A percentile compares a stretch with the other conserved stretches of the same genome.
phyloP scores from a whole-genome alignment of 2,329 filamentous ascomycete species.

The Aspergillus fischeri region DNA sequence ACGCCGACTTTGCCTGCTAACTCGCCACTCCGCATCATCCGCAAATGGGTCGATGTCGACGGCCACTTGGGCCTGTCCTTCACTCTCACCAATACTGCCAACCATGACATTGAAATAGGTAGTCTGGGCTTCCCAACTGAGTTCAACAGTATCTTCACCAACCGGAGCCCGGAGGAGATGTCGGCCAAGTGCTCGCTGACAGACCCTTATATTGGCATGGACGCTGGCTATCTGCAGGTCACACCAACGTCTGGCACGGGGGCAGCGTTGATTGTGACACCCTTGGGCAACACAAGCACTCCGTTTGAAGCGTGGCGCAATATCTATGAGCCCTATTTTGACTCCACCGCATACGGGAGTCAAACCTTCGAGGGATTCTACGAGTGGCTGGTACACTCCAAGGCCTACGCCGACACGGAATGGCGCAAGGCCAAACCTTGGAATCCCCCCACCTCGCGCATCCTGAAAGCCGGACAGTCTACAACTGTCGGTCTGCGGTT shows the following conservation, averaged over 20 bases:
- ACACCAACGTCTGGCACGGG: slow-evolving; percentile 51
- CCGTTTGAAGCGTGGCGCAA: slow-evolving; percentile 54
- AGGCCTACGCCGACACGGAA: slow-evolving; percentile 54
- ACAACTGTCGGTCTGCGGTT: slow-evolving; percentile 52
- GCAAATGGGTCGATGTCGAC: slow-evolving; percentile 49
- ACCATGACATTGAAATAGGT: slow-evolving; percentile 48
- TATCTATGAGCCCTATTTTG: slow-evolving; percentile 43
- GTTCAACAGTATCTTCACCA: slow-evolving; percentile 61
- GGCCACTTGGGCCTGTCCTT: slow-evolving; percentile 52
- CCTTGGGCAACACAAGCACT: slow-evolving; percentile 41
- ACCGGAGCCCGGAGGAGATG: slow-evolving; percentile 46
- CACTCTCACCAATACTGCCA: slow-evolving; percentile 46
- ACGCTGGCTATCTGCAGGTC: slow-evolving; percentile 56
- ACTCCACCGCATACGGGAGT: slow-evolving; percentile 44
- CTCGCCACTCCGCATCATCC: slow-evolving; percentile 44
- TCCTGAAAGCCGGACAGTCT: slow-evolving; percentile 43
- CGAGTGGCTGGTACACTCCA: slow-evolving; percentile 55
- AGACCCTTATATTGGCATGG: slow-evolving; percentile 58
- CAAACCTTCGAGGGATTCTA: slow-evolving; percentile 60
- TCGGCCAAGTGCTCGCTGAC: slow-evolving; percentile 51
- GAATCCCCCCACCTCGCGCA: slow-evolving; percentile 51
- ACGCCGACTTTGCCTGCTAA: slow-evolving; percentile 37
- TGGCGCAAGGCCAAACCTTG: slow-evolving; percentile 51
- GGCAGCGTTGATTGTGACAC: slow-evolving; percentile 52
- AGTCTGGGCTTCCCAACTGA: slow-evolving; percentile 56